Percentiles rank a stretch among this genome's conserved stretches.
These are phyloP conservation scores for Cladophialophora bantiana DNA, from an alignment of 2,329 filamentous ascomycete genomes.

Conservation along the genomic window DNA sequence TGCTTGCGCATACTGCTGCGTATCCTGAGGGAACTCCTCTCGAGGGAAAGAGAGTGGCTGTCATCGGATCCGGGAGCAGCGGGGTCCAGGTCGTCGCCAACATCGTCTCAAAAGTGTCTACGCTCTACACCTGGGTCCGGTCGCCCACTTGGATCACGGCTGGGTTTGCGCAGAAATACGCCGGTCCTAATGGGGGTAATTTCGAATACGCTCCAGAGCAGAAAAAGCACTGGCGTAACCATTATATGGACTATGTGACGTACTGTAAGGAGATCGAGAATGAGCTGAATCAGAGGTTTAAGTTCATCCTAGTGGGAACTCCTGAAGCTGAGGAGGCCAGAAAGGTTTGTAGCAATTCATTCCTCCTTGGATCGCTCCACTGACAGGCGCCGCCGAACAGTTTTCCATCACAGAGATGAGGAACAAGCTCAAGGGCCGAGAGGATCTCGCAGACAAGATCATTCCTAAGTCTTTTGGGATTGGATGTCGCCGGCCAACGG, in stretches of 20 bases:
- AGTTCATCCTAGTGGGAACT: constrained; percentile 59
- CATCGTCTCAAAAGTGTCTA: constrained; percentile 47
- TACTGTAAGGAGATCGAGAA: constrained; percentile 58
- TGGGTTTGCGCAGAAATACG: constrained; percentile 39
- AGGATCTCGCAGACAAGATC: constrained; percentile 51
- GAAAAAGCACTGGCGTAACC: constrained; percentile 25
- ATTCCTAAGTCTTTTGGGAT: constrained; percentile 55
- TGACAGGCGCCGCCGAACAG: background rate
- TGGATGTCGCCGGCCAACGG: constrained; percentile 52
- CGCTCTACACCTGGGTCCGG: constrained; percentile 44
- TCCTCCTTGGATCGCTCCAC: background rate
- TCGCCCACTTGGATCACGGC: constrained; percentile 44
- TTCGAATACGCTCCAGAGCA: constrained; percentile 34
- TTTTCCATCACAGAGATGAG: constrained; percentile 35
- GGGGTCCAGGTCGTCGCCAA: constrained; percentile 45
- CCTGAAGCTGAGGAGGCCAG: constrained; percentile 52
- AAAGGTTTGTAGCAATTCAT: constrained; percentile 18
- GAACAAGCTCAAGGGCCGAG: constrained; percentile 42
- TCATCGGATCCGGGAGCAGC: constrained; percentile 41
- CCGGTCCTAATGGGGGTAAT: constrained; percentile 38
- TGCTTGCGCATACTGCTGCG: constrained; percentile 44
- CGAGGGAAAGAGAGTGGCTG: constrained; percentile 39
- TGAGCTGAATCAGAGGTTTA: constrained; percentile 61
- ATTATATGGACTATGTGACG: constrained; percentile 43
- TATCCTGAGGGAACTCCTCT: constrained; percentile 45